Evolutionary conservation across 1,284 basidiomycete genomes (phyloP).

Genomic region (Ganoderma meredithae): DNA sequence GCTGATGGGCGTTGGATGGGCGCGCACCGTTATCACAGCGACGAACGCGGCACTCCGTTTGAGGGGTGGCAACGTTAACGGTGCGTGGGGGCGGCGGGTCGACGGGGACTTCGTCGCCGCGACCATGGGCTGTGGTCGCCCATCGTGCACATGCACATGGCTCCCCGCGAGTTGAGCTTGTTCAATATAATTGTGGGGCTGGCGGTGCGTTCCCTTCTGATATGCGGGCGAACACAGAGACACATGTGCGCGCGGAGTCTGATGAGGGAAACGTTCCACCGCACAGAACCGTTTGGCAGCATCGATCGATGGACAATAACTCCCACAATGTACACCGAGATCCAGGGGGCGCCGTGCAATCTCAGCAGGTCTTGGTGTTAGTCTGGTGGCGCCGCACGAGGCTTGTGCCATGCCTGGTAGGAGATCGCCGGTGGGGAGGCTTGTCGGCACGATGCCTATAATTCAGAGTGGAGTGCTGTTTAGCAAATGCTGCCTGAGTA

Average conservation of each 20-base stretch:
- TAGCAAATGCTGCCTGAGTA: not conserved
- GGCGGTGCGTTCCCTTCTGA: not conserved
- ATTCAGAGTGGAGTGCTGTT: not conserved
- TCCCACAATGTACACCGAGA: constrained; percentile 17
- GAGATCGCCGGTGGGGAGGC: not conserved
- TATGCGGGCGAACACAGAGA: not conserved
- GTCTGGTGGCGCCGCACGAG: not conserved
- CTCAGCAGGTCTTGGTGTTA: constrained; percentile 20
- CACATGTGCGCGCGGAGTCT: not conserved
- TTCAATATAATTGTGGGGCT: not conserved
- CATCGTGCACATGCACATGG: not conserved
- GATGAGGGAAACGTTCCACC: not conserved
- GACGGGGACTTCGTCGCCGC: not conserved
- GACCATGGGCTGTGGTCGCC: not conserved
- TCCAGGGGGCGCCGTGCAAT: constrained; percentile 17
- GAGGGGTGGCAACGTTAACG: not conserved
- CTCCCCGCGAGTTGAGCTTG: not conserved
- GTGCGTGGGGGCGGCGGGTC: not conserved
- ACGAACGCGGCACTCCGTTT: not conserved
- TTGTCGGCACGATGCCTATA: not conserved
- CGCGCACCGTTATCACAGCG: not conserved
- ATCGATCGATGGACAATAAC: not conserved
- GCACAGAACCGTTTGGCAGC: not conserved
- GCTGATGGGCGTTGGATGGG: not conserved
- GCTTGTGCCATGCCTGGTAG: not conserved